Base-by-base conservation (phyloP, 2,329 filamentous ascomycete species). In the Xylaria sp. region DNA sequence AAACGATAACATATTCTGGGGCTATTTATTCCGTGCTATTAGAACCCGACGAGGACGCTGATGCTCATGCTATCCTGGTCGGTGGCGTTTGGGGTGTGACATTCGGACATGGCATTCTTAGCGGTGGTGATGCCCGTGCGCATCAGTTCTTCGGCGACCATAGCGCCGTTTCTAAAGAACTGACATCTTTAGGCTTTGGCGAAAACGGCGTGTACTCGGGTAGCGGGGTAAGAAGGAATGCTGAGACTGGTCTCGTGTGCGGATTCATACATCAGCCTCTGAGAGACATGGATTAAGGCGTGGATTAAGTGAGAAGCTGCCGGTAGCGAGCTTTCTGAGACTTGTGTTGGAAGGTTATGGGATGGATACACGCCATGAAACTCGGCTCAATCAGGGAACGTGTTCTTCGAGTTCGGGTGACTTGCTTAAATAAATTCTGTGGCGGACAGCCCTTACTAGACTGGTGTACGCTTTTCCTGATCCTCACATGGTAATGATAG, bases 11-110 rank as follows among this genome's bases (percentile, higher is more conserved):
- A 3, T 86, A 85, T 53, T 81, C 81, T 0, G 85, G 85, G 0
- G 71, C 71, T 2, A 76, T 88, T 5, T 88, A 86, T 74, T 88
- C 85, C 0, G 74, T 88, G 1, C 70, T 88, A 17, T 73, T 89
- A 17, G 77, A 85, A 72, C 75, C 75, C 1, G 79, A 83, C 62
- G 48, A 47, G 1, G 73, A 79, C 54, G 44, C 72, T 0, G 76
- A 78, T 7, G 80, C 81, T 0, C 85, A 88, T 67, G 82, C 83
- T 0, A 74, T 88, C 29, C 68, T 72, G 1, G 75, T 85, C 13
- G 79, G 73, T n/a, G 75, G 74, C 4, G 51, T 77, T 43, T 84
- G 82, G 80, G 85, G 81, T 13, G 84, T 86, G 1, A 85, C 85
- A 0, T 74, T 89, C 11, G 87, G 85, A 1, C 86, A 89, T 67